Evolutionary conservation across 2,329 filamentous ascomycete species (phyloP).

Genomic region (Cladosporium sp.): DNA sequence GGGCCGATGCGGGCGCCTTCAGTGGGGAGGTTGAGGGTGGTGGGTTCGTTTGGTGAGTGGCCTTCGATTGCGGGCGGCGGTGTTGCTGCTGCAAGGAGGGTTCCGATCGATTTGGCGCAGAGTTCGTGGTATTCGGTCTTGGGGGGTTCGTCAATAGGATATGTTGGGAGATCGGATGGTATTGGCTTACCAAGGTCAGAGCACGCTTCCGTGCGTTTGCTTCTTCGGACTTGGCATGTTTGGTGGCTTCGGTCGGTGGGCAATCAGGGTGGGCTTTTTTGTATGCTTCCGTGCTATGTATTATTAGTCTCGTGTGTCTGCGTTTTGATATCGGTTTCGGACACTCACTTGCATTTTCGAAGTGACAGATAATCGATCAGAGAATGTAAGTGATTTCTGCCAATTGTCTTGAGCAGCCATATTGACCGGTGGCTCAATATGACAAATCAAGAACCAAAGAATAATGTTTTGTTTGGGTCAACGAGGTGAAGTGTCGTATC

Average conservation of each 20-base stretch:
- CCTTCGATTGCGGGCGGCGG: conserved; percentile 15
- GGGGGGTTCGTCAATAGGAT: neutral
- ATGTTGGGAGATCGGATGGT: conserved; percentile 20
- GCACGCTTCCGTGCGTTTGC: conserved; percentile 56
- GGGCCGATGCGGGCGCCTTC: conserved; percentile 44
- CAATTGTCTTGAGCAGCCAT: conserved; percentile 28
- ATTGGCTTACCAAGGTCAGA: conserved; percentile 46
- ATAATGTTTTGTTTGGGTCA: too few relatives aligned
- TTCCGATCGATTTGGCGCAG: conserved; percentile 29
- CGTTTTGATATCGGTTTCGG: neutral
- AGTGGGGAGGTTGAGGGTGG: conserved; percentile 28
- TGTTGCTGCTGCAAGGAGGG: conserved; percentile 26
- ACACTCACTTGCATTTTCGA: conserved; percentile 43
- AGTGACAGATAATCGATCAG: conserved; percentile 38
- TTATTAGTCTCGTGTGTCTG: conserved; percentile 10
- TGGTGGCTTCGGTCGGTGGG: conserved; percentile 43
- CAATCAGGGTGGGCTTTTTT: conserved; percentile 40
- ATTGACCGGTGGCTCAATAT: conserved; percentile 15
- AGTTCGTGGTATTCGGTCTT: conserved; percentile 53
- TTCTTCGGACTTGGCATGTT: conserved; percentile 61
- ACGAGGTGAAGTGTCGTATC: too few relatives aligned
- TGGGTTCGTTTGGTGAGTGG: conserved; percentile 26
- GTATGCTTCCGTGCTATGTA: conserved; percentile 43
- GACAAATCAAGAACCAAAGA: too few relatives aligned
- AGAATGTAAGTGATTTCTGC: conserved; percentile 38